Conservation (phyloP, 768 basidiomycete genomes). For the Peribolospora kevripleyi region DNA sequence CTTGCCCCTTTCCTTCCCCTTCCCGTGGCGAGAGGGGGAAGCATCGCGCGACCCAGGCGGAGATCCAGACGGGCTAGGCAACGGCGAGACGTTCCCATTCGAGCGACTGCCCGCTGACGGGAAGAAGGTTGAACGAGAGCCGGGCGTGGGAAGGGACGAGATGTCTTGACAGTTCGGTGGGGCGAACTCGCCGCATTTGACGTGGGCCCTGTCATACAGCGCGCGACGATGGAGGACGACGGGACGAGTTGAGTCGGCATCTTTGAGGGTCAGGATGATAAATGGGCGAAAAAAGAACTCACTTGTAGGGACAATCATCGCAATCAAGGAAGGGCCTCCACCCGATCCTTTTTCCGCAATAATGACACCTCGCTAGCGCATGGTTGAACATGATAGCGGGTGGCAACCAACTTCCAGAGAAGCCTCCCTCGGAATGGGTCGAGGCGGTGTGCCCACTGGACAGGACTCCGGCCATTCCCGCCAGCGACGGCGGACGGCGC, state of each 20-base stretch:
- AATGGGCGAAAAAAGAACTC: constrained; percentile 11
- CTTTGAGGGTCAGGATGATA: background rate
- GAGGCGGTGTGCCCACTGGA: background rate
- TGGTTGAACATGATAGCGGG: constrained; percentile 46
- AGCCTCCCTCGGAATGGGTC: constrained; percentile 19
- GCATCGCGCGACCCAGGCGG: no score
- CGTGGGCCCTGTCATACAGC: constrained; percentile 35
- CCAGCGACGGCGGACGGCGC: background rate
- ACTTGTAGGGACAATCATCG: constrained; percentile 67
- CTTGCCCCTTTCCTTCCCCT: no score
- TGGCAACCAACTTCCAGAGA: constrained; percentile 36
- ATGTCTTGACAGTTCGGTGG: constrained; percentile 20
- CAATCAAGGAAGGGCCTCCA: constrained; percentile 69
- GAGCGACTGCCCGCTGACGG: no score
- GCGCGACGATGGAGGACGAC: constrained; percentile 6
- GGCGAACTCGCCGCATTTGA: constrained; percentile 64
- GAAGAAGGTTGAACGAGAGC: no score
- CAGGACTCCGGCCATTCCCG: background rate
- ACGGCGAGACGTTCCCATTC: no score
- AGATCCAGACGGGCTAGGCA: no score
- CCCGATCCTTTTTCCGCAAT: constrained; percentile 57
- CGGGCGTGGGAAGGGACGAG: no score
- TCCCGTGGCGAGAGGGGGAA: no score
- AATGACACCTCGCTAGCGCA: constrained; percentile 41
- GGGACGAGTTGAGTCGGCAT: background rate